These are phyloP conservation scores for Vanrija pseudolonga DNA, from an alignment of 1,284 basidiomycete genomes.

Conservation along the genomic window DNA sequence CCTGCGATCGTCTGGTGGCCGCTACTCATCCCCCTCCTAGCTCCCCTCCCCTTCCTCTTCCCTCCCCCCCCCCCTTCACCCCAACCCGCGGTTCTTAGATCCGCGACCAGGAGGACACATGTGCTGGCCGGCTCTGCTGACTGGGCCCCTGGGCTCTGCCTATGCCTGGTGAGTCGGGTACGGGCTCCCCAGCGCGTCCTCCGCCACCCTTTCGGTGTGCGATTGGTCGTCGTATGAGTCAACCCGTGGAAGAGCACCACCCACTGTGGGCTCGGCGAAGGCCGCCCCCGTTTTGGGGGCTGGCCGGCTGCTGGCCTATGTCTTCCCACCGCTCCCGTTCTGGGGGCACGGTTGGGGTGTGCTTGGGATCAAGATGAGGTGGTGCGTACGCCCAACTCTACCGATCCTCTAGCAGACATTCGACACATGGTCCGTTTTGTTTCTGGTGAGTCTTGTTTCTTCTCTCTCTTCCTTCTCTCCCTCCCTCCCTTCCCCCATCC, in stretches of 20 bases:
- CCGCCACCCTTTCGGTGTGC: conserved; percentile 46
- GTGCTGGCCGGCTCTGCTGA: conserved; percentile 19
- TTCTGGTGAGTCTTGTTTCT: conserved; percentile 8
- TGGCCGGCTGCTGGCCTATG: background rate
- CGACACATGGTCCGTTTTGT: background rate
- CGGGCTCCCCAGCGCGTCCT: conserved; percentile 26
- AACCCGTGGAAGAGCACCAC: conserved; percentile 47
- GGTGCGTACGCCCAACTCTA: background rate
- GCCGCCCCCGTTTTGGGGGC: conserved; percentile 1
- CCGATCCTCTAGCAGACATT: conserved; percentile 18
- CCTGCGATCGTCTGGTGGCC: background rate
- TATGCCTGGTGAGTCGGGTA: background rate
- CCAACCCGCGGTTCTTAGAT: conserved; percentile 51
- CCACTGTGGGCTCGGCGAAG: conserved; percentile 1
- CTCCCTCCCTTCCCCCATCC: background rate
- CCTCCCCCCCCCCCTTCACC: conserved; percentile 9
- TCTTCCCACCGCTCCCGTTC: conserved; percentile 1
- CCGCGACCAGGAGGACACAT: conserved; percentile 43
- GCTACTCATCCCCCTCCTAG: conserved; percentile 4
- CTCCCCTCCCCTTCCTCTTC: conserved; percentile 3
- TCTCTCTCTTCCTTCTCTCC: too few relatives aligned
- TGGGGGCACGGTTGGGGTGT: conserved; percentile 7
- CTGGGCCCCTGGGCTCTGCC: background rate
- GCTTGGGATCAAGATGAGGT: conserved; percentile 1
- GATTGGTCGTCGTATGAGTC: conserved; percentile 50